Evolutionary conservation across 306 rosid genomes (phyloP), one percentile per base, ranked within the genome.

Genomic region (Medicago arabica): DNA sequence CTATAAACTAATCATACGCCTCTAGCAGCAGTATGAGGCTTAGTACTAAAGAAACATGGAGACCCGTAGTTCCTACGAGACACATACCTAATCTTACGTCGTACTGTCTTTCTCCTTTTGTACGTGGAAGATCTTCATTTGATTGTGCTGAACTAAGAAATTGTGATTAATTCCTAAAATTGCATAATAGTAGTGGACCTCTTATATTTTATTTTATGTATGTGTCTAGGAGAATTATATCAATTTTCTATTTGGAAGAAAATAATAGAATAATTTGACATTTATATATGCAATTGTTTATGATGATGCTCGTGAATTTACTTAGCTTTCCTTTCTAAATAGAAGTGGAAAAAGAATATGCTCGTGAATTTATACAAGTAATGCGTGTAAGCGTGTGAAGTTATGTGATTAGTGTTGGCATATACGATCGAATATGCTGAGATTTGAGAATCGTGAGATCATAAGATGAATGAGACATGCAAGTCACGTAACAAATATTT

Each of bases 201-300:
- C 25, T 3, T 8, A 53, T 7, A n/a, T n/a, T 8, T 28, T 28
- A 28, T 7, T 6, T 1, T 7, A 39, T 6, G 9, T 41, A 5
- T n/a, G n/a, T n/a, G n/a, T n/a, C n/a, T n/a, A n/a, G 8, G 16
- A 21, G 16, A 21, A 23, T 23, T 23, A 6, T 58, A 21, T 57
- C 0, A 12, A 0, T 2, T 14, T 55, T 60, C 14, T 14, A 60
- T 13, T 1, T 14, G 19, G 12, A 28, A 12, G 11, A 60, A 60
- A 60, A 61, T 31, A 61, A 25, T 61, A 61, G 34, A 28, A 13
- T 14, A 61, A 31, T 61, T 61, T 61, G 67, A 60, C 67, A 60
- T 60, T 60, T 28, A 14, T 13, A 60, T 17, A 23, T 12, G 16
- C 13, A 58, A 11, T 58, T 58, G 16, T 59, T 23, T 54, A 54